Conservation (phyloP, 805 yeast species). For the Schizosaccharomyces octosporus region DNA sequence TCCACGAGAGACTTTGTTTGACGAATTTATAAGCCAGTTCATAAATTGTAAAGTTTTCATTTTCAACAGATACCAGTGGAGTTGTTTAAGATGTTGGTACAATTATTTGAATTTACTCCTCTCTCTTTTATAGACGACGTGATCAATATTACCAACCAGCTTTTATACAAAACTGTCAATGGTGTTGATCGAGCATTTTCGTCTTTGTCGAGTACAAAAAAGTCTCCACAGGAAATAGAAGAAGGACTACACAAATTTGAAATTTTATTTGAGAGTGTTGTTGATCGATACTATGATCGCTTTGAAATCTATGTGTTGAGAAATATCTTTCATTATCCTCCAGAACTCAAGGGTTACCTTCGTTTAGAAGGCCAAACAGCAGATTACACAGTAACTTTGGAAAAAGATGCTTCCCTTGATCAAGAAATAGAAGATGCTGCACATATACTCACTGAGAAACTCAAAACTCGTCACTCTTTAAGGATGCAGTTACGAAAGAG, state of each 20-base stretch:
- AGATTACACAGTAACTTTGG: neutral
- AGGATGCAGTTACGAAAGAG: neutral
- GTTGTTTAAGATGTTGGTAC: neutral
- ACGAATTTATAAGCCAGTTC: no score
- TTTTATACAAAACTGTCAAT: constrained; percentile 1
- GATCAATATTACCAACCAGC: neutral
- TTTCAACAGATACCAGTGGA: neutral
- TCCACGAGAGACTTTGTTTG: no score
- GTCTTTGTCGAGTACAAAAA: neutral
- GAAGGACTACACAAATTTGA: constrained; percentile 3
- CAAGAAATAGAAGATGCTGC: neutral
- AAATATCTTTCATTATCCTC: neutral
- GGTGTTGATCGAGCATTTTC: neutral
- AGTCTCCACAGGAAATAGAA: neutral
- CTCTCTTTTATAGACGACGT: constrained; percentile 3
- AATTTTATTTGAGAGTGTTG: neutral
- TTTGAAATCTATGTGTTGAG: neutral
- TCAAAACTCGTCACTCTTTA: neutral
- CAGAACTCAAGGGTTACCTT: neutral
- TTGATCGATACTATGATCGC: constrained; percentile 1
- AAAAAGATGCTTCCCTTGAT: neutral
- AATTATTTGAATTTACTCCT: neutral
- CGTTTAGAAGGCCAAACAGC: neutral
- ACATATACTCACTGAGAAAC: neutral
- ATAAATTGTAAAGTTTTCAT: no score